Base-by-base conservation (phyloP, 306 rosid genomes). In the Acmispon strigosus region DNA sequence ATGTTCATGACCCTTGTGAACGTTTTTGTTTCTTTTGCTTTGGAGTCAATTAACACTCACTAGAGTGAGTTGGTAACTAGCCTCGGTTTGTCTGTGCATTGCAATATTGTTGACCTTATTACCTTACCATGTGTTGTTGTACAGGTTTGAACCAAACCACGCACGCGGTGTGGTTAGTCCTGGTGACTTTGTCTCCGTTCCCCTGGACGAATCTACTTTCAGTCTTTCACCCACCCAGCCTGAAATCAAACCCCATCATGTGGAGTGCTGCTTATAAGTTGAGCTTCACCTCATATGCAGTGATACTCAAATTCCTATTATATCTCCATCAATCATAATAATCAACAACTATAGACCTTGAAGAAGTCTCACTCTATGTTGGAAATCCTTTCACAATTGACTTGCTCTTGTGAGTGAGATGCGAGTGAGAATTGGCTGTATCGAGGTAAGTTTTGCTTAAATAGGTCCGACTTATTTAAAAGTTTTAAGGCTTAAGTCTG, bases 141-240 rank as follows among this genome's bases (percentile, higher is more conserved):
- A 32, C 1, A 32, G 68, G 83, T 79, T 71, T 15, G 52, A 76
- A 82, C 73, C 36, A 42, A 56, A 76, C 77, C 52, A 56, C 32
- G 11, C 8, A 56, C 39, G 11, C 8, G 6, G 11, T 63, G 16
- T 63, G 77, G 62, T 70, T 42, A 9, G 68, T 59, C 8, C 18
- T 62, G 79, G 67, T 80, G 59, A 43, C 59, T 73, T 78, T 77
- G 76, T 78, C 71, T 62, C 82, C 68, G 60, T 74, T 82, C 64
- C 69, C 56, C 72, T 34, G 29, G 64, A 62, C 77, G 77, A 71
- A 74, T 79, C 78, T 72, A 45, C 54, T 11, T 48, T 66, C 60
- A 72, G 57, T 47, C 54, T 11, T 48, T 66, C 60, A 72, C 64
- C 52, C 47, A 62, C 54, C 48, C 15, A 62, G 44, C 69, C 41